Conservation (phyloP, 1,284 basidiomycete genomes). For the Trichosporon ovoides region DNA sequence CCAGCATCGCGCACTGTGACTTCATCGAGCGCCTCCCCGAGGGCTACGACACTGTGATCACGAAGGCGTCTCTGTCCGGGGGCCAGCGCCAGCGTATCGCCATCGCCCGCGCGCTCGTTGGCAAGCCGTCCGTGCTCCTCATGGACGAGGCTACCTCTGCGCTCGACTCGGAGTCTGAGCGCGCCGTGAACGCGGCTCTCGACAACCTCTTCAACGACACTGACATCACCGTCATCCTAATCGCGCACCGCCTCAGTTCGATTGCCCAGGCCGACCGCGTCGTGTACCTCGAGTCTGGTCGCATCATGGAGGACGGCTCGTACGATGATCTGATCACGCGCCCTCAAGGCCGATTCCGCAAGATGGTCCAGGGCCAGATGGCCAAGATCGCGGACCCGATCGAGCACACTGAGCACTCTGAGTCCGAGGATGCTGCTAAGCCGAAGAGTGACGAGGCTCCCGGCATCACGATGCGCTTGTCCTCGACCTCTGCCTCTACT, state of each 20-base stretch:
- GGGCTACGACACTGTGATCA: slow-evolving; percentile 46
- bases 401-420: slow-evolving; percentile 14
- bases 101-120: slow-evolving; percentile 52
- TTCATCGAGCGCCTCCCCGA: slow-evolving; percentile 44
- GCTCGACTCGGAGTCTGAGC: slow-evolving; percentile 43
- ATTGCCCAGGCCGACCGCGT: slow-evolving; percentile 52
- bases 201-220: slow-evolving; percentile 49
- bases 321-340: slow-evolving; percentile 49
- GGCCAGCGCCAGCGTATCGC: slow-evolving; percentile 53
- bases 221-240: slow-evolving; percentile 53
- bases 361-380: slow-evolving; percentile 47
- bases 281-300: slow-evolving; percentile 50
- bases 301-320: slow-evolving; percentile 50
- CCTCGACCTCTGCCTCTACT: no score
- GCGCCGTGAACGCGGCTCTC: slow-evolving; percentile 49
- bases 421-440: not conserved
- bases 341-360: slow-evolving; percentile 42
- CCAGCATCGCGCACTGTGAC: slow-evolving; percentile 44
- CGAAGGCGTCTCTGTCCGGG: slow-evolving; percentile 46
- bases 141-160: slow-evolving; percentile 48
- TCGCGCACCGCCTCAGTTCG: slow-evolving; percentile 52
- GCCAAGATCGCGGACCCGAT: slow-evolving; percentile 39
- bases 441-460: not conserved
- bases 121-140: slow-evolving; percentile 50
- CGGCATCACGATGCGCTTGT: slow-evolving; percentile 9